Evolutionary conservation across 345 rosid genomes (phyloP).

Genomic region (Geranium brycei): DNA sequence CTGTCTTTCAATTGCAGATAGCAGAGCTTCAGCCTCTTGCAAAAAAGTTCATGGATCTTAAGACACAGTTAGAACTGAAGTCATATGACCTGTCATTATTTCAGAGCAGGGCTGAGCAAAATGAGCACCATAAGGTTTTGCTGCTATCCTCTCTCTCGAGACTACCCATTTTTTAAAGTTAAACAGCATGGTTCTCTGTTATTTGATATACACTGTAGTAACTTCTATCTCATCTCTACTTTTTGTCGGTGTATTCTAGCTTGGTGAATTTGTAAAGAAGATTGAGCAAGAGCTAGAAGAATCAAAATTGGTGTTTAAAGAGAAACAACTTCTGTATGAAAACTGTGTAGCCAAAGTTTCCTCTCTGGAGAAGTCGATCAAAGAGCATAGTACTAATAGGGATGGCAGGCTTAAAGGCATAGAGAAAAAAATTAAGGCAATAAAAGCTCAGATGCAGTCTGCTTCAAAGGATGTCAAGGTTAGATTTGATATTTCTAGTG

Average conservation of each 20-base stretch:
- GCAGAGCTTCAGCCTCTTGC: slow-evolving; percentile 57
- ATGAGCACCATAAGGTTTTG: slow-evolving; percentile 91
- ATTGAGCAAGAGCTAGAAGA: slow-evolving; percentile 73
- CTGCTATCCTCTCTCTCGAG: slow-evolving; percentile 5
- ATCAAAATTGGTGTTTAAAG: slow-evolving; percentile 48
- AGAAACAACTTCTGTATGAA: slow-evolving; percentile 47
- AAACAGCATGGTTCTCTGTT: too few relatives aligned
- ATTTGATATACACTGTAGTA: too few relatives aligned
- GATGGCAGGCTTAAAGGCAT: slow-evolving; percentile 69
- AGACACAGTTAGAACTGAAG: slow-evolving; percentile 73
- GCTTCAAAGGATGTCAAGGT: slow-evolving; percentile 77
- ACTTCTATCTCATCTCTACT: too few relatives aligned
- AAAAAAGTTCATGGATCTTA: slow-evolving; percentile 55
- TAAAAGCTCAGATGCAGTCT: slow-evolving; percentile 60
- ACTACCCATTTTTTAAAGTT: neutral
- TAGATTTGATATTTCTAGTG: slow-evolving; percentile 7
- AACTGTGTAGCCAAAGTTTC: slow-evolving; percentile 40
- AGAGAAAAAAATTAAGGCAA: slow-evolving; percentile 55
- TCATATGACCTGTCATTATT: slow-evolving; percentile 79
- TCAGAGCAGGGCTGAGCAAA: slow-evolving; percentile 83
- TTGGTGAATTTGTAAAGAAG: slow-evolving; percentile 69
- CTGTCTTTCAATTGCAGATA: slow-evolving; percentile 49
- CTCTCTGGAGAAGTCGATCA: slow-evolving; percentile 62
- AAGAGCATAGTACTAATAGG: slow-evolving; percentile 67
- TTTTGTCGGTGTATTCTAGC: slow-evolving; percentile 25